Percentiles rank a stretch among this genome's conserved stretches.
These are phyloP conservation scores for Pyrus pyrifolia DNA, from an alignment of 306 rosid species.

Conservation along the genomic window DNA sequence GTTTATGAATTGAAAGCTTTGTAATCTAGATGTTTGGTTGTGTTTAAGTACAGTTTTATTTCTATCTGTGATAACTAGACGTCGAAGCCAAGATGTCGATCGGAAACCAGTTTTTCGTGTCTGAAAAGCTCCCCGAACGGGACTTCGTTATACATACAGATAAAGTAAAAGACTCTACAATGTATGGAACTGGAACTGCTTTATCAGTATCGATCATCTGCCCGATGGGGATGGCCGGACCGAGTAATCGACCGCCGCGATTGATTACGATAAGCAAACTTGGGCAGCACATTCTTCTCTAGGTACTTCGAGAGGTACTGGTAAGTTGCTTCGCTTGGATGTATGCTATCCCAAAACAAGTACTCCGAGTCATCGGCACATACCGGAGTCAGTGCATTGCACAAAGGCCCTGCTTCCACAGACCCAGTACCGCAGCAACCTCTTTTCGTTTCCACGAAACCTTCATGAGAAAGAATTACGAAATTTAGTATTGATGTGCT, in stretches of 20 bases:
- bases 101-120: neutral
- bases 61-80: neutral
- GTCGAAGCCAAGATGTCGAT: neutral
- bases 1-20: slow-evolving; percentile 16
- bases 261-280: slow-evolving; percentile 3
- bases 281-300: slow-evolving; percentile 22
- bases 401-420: slow-evolving; percentile 35
- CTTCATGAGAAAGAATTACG: slow-evolving; percentile 2
- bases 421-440: slow-evolving; percentile 60
- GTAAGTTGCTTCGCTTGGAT: slow-evolving; percentile 42
- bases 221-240: too few species aligned
- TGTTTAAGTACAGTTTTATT: slow-evolving; percentile 9
- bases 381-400: slow-evolving; percentile 25
- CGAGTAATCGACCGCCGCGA: neutral
- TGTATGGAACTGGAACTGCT: neutral
- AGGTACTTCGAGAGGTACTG: slow-evolving; percentile 16
- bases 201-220: neutral
- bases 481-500: too few species aligned
- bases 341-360: slow-evolving; percentile 59
- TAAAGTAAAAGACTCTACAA: too few species aligned
- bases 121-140: neutral
- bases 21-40: slow-evolving; percentile 9
- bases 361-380: slow-evolving; percentile 33
- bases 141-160: too few species aligned
- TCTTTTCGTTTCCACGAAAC: slow-evolving; percentile 31